Evolutionary conservation across 495 filamentous ascomycete species (phyloP).

Genomic region (Neurospora sp.): DNA sequence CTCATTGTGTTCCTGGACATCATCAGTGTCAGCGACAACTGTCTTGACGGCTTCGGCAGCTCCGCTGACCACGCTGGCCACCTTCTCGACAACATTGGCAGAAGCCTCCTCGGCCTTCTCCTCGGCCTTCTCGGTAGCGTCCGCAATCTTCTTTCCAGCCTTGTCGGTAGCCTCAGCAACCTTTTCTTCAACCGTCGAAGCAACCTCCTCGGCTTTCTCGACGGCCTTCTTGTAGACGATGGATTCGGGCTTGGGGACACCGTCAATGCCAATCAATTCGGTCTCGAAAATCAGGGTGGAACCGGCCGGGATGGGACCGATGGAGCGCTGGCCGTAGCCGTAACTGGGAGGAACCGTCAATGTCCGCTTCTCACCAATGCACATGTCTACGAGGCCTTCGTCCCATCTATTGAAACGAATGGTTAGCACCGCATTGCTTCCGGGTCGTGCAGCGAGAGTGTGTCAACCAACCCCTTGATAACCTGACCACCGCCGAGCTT

Average conservation of each 20-base stretch:
- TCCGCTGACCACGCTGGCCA: conserved; percentile 32
- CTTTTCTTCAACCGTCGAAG: conserved; percentile 13
- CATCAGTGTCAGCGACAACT: conserved; percentile 38
- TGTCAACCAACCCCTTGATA: conserved; percentile 62
- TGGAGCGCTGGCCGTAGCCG: conserved; percentile 67
- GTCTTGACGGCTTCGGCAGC: conserved; percentile 37
- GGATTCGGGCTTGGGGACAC: conserved; percentile 51
- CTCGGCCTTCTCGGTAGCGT: conserved; percentile 24
- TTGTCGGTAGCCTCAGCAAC: conserved; percentile 17
- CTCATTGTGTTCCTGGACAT: conserved; percentile 43
- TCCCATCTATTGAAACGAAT: conserved; percentile 56
- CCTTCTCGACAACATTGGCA: conserved; percentile 33
- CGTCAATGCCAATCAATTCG: conserved; percentile 77
- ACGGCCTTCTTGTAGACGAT: conserved; percentile 34
- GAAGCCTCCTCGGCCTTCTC: conserved; percentile 26
- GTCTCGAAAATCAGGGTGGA: conserved; percentile 87
- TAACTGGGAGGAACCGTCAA: conserved; percentile 82
- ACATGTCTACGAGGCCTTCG: conserved; percentile 86
- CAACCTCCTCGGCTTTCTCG: conserved; percentile 12
- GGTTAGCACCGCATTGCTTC: conserved; percentile 3
- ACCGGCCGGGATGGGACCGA: conserved; percentile 72
- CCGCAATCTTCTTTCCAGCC: conserved; percentile 28
- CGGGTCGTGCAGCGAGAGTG: background rate
- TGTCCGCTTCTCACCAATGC: conserved; percentile 85
- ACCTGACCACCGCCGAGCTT: conserved; percentile 69